phyloP scores from a whole-genome alignment of 2,329 filamentous ascomycete species.

The Fusarium sp. region DNA sequence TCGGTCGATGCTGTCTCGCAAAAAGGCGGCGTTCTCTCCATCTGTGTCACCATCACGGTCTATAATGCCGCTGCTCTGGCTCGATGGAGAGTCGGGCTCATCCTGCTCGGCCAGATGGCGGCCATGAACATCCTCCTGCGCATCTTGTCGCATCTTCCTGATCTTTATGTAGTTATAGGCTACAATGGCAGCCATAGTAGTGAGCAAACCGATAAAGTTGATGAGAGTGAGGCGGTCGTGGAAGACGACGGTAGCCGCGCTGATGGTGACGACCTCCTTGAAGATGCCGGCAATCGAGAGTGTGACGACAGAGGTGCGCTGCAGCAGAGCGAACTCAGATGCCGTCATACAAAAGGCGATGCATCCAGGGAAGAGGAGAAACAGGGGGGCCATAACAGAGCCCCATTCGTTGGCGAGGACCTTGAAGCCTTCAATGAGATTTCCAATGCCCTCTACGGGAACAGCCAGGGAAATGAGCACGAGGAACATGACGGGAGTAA shows the following conservation, averaged over 20 bases:
- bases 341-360: conserved; percentile 98
- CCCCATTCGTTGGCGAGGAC: conserved; percentile 77
- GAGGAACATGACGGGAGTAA: conserved; percentile 97
- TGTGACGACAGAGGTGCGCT: conserved; percentile 95
- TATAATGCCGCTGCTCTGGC: conserved; percentile 55
- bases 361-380: conserved; percentile 88
- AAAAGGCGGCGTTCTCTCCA: conserved; percentile 60
- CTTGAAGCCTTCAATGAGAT: conserved; percentile 74
- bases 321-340: conserved; percentile 93
- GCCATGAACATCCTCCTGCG: conserved; percentile 64
- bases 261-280: conserved; percentile 98
- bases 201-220: conserved; percentile 87
- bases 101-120: conserved; percentile 51
- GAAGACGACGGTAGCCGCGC: conserved; percentile 87
- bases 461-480: conserved; percentile 84
- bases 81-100: conserved; percentile 47
- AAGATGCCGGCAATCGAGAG: conserved; percentile 98
- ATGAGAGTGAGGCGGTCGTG: conserved; percentile 87
- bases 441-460: conserved; percentile 82
- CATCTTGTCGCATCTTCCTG: conserved; percentile 85
- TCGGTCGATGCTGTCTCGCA: conserved; percentile 54
- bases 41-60: conserved; percentile 58
- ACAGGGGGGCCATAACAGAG: conserved; percentile 70
- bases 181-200: conserved; percentile 87
- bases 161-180: conserved; percentile 98